Percentiles rank a stretch among this genome's conserved stretches.
Evolutionary conservation across 441 rosid species (phyloP).

Genomic region (Monsonia emarginata): DNA sequence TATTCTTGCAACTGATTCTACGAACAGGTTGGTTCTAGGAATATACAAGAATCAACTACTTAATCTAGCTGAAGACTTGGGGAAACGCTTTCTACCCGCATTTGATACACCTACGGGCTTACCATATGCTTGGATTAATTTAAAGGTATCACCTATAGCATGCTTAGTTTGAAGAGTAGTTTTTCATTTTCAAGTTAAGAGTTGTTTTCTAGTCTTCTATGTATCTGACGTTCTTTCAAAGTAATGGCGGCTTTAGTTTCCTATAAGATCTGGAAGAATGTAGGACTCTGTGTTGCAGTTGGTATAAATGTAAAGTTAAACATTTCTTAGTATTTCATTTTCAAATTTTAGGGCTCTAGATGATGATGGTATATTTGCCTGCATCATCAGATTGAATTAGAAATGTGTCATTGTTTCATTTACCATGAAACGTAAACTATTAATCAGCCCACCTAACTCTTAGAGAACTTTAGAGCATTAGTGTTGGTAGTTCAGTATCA

Average conservation of each 20-base stretch:
- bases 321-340: background rate
- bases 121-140: conserved; percentile 90
- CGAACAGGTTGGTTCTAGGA: conserved; percentile 61
- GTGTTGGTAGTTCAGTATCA: too few relatives aligned
- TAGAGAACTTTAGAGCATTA: too few relatives aligned
- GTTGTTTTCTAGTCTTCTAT: too few relatives aligned
- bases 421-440: too few relatives aligned
- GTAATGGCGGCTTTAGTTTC: background rate
- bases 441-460: too few relatives aligned
- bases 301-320: background rate
- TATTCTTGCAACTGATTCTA: conserved; percentile 83
- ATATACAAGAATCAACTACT: conserved; percentile 54
- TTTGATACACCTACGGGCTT: conserved; percentile 56
- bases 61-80: conserved; percentile 49
- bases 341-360: background rate
- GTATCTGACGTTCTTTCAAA: too few relatives aligned
- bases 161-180: conserved; percentile 11
- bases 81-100: conserved; percentile 51
- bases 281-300: background rate
- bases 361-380: background rate
- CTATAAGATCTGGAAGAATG: background rate
- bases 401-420: background rate
- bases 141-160: conserved; percentile 48
- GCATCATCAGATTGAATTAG: background rate
- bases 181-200: background rate